These are phyloP conservation scores for Pachyrhizus erosus DNA, from an alignment of 306 rosid genomes.

Conservation along the genomic window DNA sequence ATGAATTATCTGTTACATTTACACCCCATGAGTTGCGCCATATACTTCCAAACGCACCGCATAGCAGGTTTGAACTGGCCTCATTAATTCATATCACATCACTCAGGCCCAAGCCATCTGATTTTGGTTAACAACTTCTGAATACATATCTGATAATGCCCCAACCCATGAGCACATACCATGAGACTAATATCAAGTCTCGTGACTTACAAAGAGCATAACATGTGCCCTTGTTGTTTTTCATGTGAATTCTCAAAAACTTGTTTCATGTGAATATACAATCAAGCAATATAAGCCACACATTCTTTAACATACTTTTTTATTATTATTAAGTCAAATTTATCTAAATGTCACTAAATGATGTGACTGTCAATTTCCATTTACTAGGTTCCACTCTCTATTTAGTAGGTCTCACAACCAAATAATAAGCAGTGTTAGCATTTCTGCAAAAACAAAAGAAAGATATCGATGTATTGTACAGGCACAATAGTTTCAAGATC, in stretches of 20 bases:
- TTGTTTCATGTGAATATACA: constrained; percentile 16
- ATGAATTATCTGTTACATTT: constrained; percentile 26
- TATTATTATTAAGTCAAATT: neutral
- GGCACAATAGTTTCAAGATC: neutral
- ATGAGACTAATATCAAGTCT: neutral
- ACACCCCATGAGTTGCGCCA: constrained; percentile 5
- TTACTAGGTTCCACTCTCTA: neutral
- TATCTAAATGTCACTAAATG: neutral
- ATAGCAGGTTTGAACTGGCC: neutral
- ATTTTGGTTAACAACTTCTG: neutral
- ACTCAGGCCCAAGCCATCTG: neutral
- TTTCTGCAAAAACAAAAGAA: neutral
- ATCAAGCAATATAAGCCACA: neutral
- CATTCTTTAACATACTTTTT: neutral
- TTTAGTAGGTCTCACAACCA: neutral
- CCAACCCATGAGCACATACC: neutral
- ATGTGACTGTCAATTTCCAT: neutral
- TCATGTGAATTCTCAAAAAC: neutral
- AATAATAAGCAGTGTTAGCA: neutral
- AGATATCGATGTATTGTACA: neutral
- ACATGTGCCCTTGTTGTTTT: neutral
- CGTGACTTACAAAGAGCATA: neutral
- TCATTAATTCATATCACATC: neutral
- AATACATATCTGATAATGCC: neutral
- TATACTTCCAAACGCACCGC: constrained; percentile 33